phyloP scores from a whole-genome alignment of 1,284 basidiomycete genomes.

The Kwoniella shivajii region DNA sequence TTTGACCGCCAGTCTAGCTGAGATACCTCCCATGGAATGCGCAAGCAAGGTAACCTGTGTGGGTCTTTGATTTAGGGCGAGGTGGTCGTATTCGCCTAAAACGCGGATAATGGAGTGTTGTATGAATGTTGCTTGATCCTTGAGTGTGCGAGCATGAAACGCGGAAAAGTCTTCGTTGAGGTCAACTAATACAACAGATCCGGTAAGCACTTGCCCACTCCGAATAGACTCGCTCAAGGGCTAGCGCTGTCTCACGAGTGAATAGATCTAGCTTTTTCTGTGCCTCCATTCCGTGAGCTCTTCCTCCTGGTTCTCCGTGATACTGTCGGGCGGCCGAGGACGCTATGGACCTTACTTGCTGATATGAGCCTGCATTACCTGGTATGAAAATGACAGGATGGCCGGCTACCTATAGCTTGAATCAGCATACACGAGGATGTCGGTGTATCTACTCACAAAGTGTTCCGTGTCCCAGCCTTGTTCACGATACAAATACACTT shows the following conservation, averaged over 20 bases:
- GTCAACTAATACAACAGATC: conserved; percentile 65
- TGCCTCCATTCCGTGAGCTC: not conserved
- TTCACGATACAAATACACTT: conserved; percentile 88
- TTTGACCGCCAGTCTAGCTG: conserved; percentile 63
- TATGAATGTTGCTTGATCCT: conserved; percentile 79
- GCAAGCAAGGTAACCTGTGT: conserved; percentile 72
- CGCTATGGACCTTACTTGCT: conserved; percentile 92
- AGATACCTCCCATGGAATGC: conserved; percentile 98
- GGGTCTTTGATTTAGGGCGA: conserved; percentile 44
- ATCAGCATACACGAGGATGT: not conserved
- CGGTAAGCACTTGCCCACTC: conserved; percentile 1
- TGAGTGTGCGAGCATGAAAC: conserved; percentile 85
- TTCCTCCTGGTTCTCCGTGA: conserved; percentile 60
- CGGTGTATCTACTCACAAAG: conserved; percentile 57
- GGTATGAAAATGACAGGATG: conserved; percentile 92
- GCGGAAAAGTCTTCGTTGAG: conserved; percentile 98
- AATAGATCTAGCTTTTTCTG: conserved; percentile 74
- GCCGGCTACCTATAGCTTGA: conserved; percentile 58
- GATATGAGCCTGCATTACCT: conserved; percentile 93
- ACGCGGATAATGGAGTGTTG: conserved; percentile 74
- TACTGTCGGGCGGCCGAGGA: conserved; percentile 83
- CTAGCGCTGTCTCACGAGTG: conserved; percentile 61
- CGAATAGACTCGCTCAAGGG: not conserved
- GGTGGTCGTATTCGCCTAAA: conserved; percentile 66
- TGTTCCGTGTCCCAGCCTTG: conserved; percentile 71